Base-by-base conservation (phyloP, 2,329 filamentous ascomycete genomes). In the Alternaria infectoria region DNA sequence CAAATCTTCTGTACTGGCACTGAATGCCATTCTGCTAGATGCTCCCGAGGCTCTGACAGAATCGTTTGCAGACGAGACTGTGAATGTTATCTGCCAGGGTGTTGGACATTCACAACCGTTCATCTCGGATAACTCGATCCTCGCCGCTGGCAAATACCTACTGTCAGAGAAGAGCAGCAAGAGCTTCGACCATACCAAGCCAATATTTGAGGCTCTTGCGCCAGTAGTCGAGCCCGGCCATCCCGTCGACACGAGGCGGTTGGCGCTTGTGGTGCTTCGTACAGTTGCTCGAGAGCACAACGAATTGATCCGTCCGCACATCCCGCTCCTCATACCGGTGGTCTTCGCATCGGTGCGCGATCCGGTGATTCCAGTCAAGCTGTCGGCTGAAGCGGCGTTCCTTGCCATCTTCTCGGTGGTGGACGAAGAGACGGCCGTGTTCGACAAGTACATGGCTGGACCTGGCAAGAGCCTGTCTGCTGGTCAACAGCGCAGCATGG, bases 341-440 rank as follows among this genome's bases (percentile, higher is more conserved):
- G 87, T 98, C 47, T 99, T 99, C 79, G 89, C 92, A 45, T 91
- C 92, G 57, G 96, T 99, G 26, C 89, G 96, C 62, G 96, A 99
- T 79, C 86, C 89, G 10, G 90, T 98, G 6, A 98, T 99, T 66
- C 96, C 96, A 1, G 91, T 99, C 76, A 99, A 99, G 81, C 86
- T 99, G 26, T 91, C 95, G 0, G 95, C 96, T 2, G 96, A 99
- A 82, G 95, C 94, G 12, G 93, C 95, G 0, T 98, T 99, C 81
- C 87, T 99, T 59, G 89, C 93, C 54, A 86, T 98, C 5, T 98
- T 99, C 83, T 89, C 88, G 46, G 94, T 98, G 2, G 93, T 94
- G 1, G 93, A 97, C 47, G 91, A 94, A 67, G 96, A 97, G 76
- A 86, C 85, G 62, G 90, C 88, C 66, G 89, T 97, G 19, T 98